Base-by-base conservation (phyloP, 2,329 filamentous ascomycete species). In the Apiospora pterosperma region DNA sequence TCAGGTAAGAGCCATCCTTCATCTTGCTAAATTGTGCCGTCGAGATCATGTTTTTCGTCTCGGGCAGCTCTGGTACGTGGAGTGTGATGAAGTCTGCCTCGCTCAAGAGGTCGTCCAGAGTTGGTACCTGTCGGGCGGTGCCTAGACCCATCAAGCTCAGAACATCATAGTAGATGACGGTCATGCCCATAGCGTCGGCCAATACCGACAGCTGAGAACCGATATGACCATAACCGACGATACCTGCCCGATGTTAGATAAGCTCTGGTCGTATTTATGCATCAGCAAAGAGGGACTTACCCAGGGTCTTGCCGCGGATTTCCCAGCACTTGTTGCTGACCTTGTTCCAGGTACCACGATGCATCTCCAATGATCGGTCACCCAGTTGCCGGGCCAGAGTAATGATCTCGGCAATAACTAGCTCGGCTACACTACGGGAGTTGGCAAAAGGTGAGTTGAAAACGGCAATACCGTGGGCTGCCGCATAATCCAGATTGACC, bases 381-480 rank as follows among this genome's bases (percentile, higher is more conserved):
- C 92, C 90, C 38, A 99, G 85, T 80, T 99, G 96, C 66, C 96
- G 90, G 25, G 96, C 96, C 63, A 99, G 89, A 42, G 85, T 83
- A 74, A 99, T 97, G 75, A 99, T 94, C 80, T 97, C 95, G 63
- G 85, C 91, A 76, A 99, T 97, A 72, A 98, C 93, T 64, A 98
- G 84, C 82, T 99, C 96, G 64, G 96, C 96, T 62, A 99, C 96
- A 76, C 92, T 97, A 77, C 96, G 91, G 10, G 95, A 98, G 81
- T 99, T 99, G 81, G 92, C 94, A 80, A 99, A 99, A 1, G 96
- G 96, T 58, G 96, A 98, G 82, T 99, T 99, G 88, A 99, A 99
- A 69, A 99, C 96, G 39, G 94, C 93, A 76, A 98, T 97, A 70
- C 96, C 93, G 75, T 92, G 88, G 70, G 86, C 85, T 59, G 93